Evolutionary conservation across 805 yeast species (phyloP).

Genomic region (Sugiyamaella lignohabitans): DNA sequence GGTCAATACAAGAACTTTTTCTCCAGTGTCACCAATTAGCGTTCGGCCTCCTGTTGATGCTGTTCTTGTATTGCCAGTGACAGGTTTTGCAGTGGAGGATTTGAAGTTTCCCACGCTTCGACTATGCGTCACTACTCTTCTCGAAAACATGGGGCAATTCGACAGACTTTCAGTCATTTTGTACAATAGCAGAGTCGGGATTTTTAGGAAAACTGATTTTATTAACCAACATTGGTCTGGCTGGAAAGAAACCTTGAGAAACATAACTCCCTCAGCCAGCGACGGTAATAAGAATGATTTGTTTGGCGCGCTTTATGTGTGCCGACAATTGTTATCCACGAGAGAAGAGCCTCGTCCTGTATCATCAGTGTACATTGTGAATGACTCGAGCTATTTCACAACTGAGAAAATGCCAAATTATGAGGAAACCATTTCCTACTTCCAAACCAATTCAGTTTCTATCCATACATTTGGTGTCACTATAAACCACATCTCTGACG

Average conservation of each 20-base stretch:
- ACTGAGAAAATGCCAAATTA: neutral
- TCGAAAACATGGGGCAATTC: constrained; percentile 8
- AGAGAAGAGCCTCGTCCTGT: constrained; percentile 2
- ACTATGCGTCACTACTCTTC: constrained; percentile 1
- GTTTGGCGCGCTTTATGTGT: neutral
- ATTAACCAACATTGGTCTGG: constrained; percentile 6
- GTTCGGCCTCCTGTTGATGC: constrained; percentile 11
- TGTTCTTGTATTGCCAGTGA: constrained; percentile 14
- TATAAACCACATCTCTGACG: constrained; percentile 17
- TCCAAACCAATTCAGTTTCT: neutral
- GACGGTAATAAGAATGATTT: neutral
- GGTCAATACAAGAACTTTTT: neutral
- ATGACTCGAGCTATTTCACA: neutral
- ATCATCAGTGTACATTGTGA: neutral
- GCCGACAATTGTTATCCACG: neutral
- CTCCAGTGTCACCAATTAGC: neutral
- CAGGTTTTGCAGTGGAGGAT: constrained; percentile 2
- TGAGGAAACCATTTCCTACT: neutral
- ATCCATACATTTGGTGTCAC: constrained; percentile 24
- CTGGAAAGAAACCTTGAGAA: constrained; percentile 7
- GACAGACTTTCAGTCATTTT: constrained; percentile 16
- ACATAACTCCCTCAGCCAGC: constrained; percentile 4
- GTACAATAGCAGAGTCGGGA: constrained; percentile 1
- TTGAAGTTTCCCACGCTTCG: constrained; percentile 8
- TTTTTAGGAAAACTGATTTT: constrained; percentile 7